Evolutionary conservation across 2,329 filamentous ascomycete species (phyloP).

Genomic region (Zasmidium angulare): DNA sequence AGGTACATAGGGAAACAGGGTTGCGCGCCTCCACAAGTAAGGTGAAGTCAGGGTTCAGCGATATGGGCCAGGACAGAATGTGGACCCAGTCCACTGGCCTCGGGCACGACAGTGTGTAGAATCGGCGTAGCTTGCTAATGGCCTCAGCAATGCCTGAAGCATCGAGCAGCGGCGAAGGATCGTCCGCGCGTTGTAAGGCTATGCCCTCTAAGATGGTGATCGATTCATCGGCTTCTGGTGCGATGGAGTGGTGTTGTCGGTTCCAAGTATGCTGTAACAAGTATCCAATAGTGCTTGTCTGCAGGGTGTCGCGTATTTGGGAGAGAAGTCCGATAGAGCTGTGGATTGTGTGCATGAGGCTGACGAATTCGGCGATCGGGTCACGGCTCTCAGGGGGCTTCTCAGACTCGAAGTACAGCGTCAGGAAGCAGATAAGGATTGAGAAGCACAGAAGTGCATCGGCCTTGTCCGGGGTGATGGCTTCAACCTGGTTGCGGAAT

Average conservation of each 20-base stretch:
- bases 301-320: slow-evolving; percentile 4
- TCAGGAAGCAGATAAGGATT: slow-evolving; percentile 12
- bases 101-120: slow-evolving; percentile 19
- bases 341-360: slow-evolving; percentile 7
- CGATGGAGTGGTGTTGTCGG: not conserved
- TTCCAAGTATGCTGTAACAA: slow-evolving; percentile 8
- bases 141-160: slow-evolving; percentile 20
- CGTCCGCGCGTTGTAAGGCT: slow-evolving; percentile 14
- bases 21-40: slow-evolving; percentile 16
- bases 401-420: slow-evolving; percentile 9
- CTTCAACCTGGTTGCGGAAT: slow-evolving; percentile 4
- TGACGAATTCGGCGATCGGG: slow-evolving; percentile 6
- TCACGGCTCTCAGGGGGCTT: slow-evolving; percentile 2
- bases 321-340: slow-evolving; percentile 10
- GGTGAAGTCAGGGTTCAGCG: slow-evolving; percentile 19
- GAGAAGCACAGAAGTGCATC: slow-evolving; percentile 14
- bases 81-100: slow-evolving; percentile 23
- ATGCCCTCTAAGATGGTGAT: slow-evolving; percentile 19
- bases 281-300: slow-evolving; percentile 2
- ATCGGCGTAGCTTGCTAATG: slow-evolving; percentile 16
- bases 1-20: slow-evolving; percentile 22
- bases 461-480: slow-evolving; percentile 8
- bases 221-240: slow-evolving; percentile 13
- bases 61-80: slow-evolving; percentile 24
- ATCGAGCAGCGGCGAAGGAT: slow-evolving; percentile 9